These are phyloP conservation scores for Cylindrodendrum hubeiense DNA, from an alignment of 2,329 filamentous ascomycete genomes.

Conservation along the genomic window DNA sequence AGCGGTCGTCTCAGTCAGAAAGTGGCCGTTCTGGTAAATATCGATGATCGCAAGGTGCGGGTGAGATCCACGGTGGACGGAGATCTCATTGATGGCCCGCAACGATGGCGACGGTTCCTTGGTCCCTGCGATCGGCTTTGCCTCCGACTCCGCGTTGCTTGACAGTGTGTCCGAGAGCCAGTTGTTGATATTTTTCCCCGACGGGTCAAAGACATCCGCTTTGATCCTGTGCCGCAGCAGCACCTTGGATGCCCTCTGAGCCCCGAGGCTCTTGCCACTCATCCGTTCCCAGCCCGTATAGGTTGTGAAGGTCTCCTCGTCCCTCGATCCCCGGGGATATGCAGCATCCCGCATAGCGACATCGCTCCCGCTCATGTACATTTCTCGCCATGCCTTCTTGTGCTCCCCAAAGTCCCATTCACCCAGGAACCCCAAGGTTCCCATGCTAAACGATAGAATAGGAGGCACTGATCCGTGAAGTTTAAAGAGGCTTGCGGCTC, in stretches of 20 bases:
- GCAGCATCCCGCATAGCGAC: slow-evolving; percentile 61
- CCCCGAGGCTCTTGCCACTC: slow-evolving; percentile 85
- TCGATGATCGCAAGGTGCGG: slow-evolving; percentile 94
- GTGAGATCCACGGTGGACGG: slow-evolving; percentile 90
- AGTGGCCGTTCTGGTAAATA: slow-evolving; percentile 88
- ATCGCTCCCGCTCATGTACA: slow-evolving; percentile 82
- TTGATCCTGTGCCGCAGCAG: slow-evolving; percentile 88
- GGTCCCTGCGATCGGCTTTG: slow-evolving; percentile 50
- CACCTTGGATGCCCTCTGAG: slow-evolving; percentile 80
- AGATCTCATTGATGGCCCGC: slow-evolving; percentile 92
- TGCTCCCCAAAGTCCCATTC: slow-evolving; percentile 97
- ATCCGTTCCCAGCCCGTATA: slow-evolving; percentile 75
- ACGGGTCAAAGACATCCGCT: slow-evolving; percentile 83
- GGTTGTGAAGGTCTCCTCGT: slow-evolving; percentile 30
- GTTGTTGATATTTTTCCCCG: slow-evolving; percentile 71
- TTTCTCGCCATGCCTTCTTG: slow-evolving; percentile 91
- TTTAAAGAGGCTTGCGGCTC: slow-evolving; percentile 71
- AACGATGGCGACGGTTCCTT: slow-evolving; percentile 57
- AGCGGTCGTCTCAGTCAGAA: slow-evolving; percentile 92
- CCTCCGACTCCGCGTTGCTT: slow-evolving; percentile 56
- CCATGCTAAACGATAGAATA: slow-evolving; percentile 96
- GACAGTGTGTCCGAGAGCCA: slow-evolving; percentile 60
- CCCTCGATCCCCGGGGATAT: slow-evolving; percentile 48
- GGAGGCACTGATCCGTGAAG: slow-evolving; percentile 86
- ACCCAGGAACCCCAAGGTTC: slow-evolving; percentile 91